Percentiles rank a stretch among this genome's conserved stretches.
Conservation (phyloP, 768 basidiomycete genomes). For the Hortiboletus flavorubellus region DNA sequence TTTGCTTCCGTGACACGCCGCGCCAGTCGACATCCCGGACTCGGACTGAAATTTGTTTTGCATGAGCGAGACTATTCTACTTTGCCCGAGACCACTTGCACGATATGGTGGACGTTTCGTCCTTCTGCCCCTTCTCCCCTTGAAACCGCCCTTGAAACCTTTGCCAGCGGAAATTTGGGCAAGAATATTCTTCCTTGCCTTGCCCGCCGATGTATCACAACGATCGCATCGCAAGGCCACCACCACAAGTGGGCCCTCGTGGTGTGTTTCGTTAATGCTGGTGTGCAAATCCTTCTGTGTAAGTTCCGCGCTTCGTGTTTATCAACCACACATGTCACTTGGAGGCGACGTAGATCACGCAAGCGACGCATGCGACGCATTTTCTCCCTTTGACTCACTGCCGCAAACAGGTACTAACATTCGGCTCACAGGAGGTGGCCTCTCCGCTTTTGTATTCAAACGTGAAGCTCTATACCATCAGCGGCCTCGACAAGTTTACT, state of each 20-base stretch:
- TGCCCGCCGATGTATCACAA: conserved; percentile 13
- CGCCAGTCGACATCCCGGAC: not conserved
- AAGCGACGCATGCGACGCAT: not conserved
- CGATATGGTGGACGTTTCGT: conserved; percentile 55
- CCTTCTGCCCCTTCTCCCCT: conserved; percentile 66
- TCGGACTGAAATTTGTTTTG: conserved; percentile 1
- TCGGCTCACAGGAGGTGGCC: conserved; percentile 49
- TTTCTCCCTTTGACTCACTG: not conserved
- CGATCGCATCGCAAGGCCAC: conserved; percentile 4
- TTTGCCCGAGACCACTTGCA: conserved; percentile 68
- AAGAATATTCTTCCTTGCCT: conserved; percentile 47
- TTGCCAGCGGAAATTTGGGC: conserved; percentile 74
- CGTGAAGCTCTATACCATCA: conserved; percentile 42
- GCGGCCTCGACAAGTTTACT: conserved; percentile 55
- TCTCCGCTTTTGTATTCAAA: conserved; percentile 65
- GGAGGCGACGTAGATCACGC: not conserved
- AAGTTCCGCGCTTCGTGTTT: conserved; percentile 15
- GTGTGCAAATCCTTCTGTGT: conserved; percentile 42
- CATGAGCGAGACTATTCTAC: conserved; percentile 45
- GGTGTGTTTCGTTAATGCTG: conserved; percentile 31
- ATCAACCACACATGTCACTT: not conserved
- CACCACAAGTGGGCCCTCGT: conserved; percentile 1
- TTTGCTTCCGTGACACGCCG: conserved; percentile 5
- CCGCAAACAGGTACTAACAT: conserved; percentile 13
- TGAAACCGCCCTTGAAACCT: conserved; percentile 45